Evolutionary conservation across 331 rosid genomes (phyloP).

Genomic region (Saraca asoca): DNA sequence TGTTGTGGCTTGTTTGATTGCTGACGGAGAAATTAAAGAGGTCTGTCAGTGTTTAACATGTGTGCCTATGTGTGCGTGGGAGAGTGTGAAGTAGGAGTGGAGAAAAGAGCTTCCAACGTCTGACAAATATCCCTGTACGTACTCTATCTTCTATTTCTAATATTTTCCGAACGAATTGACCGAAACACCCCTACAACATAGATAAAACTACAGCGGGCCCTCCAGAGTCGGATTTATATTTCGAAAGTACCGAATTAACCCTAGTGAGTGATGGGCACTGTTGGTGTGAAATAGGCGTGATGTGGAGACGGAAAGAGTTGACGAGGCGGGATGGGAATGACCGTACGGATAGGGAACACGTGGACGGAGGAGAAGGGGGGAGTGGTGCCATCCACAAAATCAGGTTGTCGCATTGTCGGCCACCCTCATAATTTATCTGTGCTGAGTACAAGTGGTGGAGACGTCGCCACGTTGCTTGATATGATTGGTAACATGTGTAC

Average conservation of each 20-base stretch:
- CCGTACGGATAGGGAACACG: constrained; percentile 43
- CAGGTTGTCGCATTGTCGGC: constrained; percentile 67
- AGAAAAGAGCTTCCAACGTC: constrained; percentile 34
- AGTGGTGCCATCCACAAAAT: constrained; percentile 42
- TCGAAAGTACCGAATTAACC: constrained; percentile 29
- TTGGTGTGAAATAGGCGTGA: background rate
- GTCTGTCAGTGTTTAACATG: background rate
- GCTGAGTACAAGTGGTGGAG: constrained; percentile 39
- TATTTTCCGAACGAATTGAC: constrained; percentile 28
- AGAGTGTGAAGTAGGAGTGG: constrained; percentile 26
- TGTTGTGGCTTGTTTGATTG: constrained; percentile 7
- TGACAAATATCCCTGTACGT: constrained; percentile 67
- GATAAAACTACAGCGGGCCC: constrained; percentile 18
- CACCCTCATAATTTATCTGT: constrained; percentile 33
- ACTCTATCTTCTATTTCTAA: constrained; percentile 33
- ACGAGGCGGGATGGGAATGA: constrained; percentile 17
- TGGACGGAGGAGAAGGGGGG: constrained; percentile 46
- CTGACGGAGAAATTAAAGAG: background rate
- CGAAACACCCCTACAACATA: constrained; percentile 28
- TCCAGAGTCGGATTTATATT: background rate
- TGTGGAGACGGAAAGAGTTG: background rate
- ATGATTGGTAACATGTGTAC: constrained; percentile 25
- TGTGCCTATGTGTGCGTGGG: constrained; percentile 24
- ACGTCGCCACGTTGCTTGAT: constrained; percentile 47
- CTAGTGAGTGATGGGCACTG: background rate